phyloP scores from a whole-genome alignment of 805 yeast species.

The Maudiozyma serrabonitensis region DNA sequence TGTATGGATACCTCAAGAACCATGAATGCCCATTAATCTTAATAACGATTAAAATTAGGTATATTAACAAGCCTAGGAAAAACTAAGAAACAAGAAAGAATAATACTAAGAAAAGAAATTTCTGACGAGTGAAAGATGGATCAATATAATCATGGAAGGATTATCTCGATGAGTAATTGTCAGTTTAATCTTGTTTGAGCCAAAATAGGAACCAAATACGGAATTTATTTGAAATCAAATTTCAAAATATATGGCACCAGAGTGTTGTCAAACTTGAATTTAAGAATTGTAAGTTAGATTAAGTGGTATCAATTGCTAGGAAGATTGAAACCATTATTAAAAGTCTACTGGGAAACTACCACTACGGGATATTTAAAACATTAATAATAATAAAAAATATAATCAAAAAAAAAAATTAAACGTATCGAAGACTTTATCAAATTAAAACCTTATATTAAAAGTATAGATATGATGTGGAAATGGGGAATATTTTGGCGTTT shows the following conservation, averaged over 20 bases:
- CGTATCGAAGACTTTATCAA: constrained; percentile 7
- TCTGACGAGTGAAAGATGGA: constrained; percentile 46
- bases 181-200: constrained; percentile 62
- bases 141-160: constrained; percentile 41
- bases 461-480: constrained; percentile 12
- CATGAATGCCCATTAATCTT: no score
- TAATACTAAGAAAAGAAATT: constrained; percentile 4
- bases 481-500: constrained; percentile 7
- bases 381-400: background rate
- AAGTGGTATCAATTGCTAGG: background rate
- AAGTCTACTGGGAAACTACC: background rate
- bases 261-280: constrained; percentile 13
- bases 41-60: no score
- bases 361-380: background rate
- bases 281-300: background rate
- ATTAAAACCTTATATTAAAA: constrained; percentile 9
- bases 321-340: background rate
- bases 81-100: background rate
- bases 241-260: constrained; percentile 10
- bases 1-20: no score
- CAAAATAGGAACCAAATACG: constrained; percentile 57
- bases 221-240: background rate
- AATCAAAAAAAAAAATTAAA: constrained; percentile 1
- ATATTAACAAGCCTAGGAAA: background rate
- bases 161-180: constrained; percentile 66